Conservation (phyloP, 108 stramenopile species). For the Cyclotella sp. region DNA sequence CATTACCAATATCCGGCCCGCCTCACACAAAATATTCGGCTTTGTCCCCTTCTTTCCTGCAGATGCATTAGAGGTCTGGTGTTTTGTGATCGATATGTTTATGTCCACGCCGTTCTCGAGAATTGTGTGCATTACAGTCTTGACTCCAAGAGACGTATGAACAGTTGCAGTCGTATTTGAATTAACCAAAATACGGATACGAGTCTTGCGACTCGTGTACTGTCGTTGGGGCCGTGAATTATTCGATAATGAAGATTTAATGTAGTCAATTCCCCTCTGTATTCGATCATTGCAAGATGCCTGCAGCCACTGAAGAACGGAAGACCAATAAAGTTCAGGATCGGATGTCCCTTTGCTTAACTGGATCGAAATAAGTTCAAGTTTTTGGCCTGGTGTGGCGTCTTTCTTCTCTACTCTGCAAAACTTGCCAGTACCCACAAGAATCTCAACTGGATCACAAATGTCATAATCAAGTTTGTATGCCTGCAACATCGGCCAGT, state of each 20-base stretch:
- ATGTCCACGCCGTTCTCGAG: conserved; percentile 39
- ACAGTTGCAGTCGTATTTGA: conserved; percentile 23
- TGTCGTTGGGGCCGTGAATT: neutral
- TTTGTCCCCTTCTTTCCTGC: conserved; percentile 21
- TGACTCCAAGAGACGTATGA: conserved; percentile 32
- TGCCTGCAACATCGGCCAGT: conserved; percentile 32
- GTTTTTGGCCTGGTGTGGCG: conserved; percentile 13
- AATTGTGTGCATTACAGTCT: conserved; percentile 21
- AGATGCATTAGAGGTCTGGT: conserved; percentile 4
- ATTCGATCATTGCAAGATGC: conserved; percentile 43
- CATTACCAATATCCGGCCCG: conserved; percentile 15
- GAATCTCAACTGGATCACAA: conserved; percentile 21
- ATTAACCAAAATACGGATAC: conserved; percentile 35
- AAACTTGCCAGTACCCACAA: conserved; percentile 30
- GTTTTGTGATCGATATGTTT: conserved; percentile 33
- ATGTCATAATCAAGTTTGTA: conserved; percentile 9
- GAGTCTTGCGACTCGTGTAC: conserved; percentile 19
- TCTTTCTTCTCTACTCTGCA: conserved; percentile 27
- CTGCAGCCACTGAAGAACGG: conserved; percentile 44
- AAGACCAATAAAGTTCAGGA: conserved; percentile 40
- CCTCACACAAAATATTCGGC: conserved; percentile 40
- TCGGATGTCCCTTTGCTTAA: conserved; percentile 13
- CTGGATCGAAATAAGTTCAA: conserved; percentile 34
- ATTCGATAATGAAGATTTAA: conserved; percentile 5
- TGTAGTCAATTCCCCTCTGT: conserved; percentile 27